Evolutionary conservation across 208 protist genomes (phyloP), one percentile per base, ranked within the genome.

Genomic region (Leishmania mexicana): DNA sequence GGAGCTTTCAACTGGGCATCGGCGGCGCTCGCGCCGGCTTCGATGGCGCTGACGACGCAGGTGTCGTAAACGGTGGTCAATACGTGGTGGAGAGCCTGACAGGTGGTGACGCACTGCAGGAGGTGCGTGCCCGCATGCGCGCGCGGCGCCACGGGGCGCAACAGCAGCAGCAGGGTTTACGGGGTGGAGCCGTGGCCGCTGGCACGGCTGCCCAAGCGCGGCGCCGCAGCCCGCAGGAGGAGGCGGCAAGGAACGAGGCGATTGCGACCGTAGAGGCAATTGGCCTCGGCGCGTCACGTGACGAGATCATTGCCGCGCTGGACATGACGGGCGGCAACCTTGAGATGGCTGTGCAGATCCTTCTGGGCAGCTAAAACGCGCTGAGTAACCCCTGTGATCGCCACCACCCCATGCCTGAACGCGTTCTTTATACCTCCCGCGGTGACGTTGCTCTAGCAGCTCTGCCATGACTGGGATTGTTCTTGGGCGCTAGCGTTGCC

Each of bases 1-100:
- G 10, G 42, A 51, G 8, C 71, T 53, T 79, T 40, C 51, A 49
- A 35, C 47, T 81, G 7, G 67, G 60, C 64, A 19, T 24, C 58
- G 71, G 76, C 74, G 42, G 51, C 53, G 78, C 71, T 40, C 47
- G 38, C 8, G 31, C 10, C 53, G 38, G 17, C 70, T 40, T 54
- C 40, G 53, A 42, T 38, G 83, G 83, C 53, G 79, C 17, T 6
- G 68, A 49, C 19, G 57, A 15, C 62, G 10, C 38, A 28, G 81
- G 75, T 73, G 76, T 76, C 19, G 53, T 83, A 38, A 83, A 85
- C 53, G 83, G 79, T 68, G 87, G 91, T 24, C 88, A 89, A 28
- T 88, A 89, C 64, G 81, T 88, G n/a, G 83, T 94, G 40, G 83
- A 94, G 45, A 94, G 88, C 73, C 75, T 94, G 38, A 79, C 57